These are phyloP conservation scores for Candida nonsorbophila DNA, from an alignment of 805 yeast species.

Conservation along the genomic window DNA sequence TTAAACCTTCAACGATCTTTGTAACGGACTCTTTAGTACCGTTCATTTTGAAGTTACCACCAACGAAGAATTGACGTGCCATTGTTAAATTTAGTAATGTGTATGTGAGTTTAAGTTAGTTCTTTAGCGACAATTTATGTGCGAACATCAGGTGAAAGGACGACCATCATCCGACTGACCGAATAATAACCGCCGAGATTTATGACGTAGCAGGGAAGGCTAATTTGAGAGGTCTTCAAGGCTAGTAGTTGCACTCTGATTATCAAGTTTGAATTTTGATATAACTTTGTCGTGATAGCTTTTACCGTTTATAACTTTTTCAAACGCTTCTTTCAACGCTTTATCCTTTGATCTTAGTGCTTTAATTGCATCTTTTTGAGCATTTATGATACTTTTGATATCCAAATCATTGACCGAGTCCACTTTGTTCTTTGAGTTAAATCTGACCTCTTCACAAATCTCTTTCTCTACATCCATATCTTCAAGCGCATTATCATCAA, in stretches of 20 bases:
- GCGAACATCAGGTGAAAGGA: constrained; percentile 2
- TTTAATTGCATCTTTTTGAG: constrained; percentile 32
- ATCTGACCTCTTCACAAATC: constrained; percentile 29
- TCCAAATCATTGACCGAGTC: constrained; percentile 32
- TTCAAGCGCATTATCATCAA: constrained; percentile 37
- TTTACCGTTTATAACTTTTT: constrained; percentile 6
- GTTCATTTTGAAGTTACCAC: constrained; percentile 99
- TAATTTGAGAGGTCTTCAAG: constrained; percentile 6
- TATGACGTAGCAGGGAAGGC: too few relatives aligned
- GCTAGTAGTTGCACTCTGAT: constrained; percentile 23
- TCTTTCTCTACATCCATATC: constrained; percentile 33
- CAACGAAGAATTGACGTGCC: constrained; percentile 95
- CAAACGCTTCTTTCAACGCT: constrained; percentile 35
- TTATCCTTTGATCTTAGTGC: constrained; percentile 38
- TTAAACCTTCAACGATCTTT: constrained; percentile 77
- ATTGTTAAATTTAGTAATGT: constrained; percentile 14
- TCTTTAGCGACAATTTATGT: too few relatives aligned
- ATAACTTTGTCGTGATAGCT: constrained; percentile 8
- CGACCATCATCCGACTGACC: constrained; percentile 12
- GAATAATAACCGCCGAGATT: too few relatives aligned
- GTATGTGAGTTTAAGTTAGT: not conserved
- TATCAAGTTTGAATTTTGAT: constrained; percentile 15
- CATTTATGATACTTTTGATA: constrained; percentile 28
- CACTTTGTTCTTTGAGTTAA: constrained; percentile 30
- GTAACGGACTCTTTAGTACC: constrained; percentile 85